Conservation (phyloP, 2,329 filamentous ascomycete species). For the Grosmannia penicillata region DNA sequence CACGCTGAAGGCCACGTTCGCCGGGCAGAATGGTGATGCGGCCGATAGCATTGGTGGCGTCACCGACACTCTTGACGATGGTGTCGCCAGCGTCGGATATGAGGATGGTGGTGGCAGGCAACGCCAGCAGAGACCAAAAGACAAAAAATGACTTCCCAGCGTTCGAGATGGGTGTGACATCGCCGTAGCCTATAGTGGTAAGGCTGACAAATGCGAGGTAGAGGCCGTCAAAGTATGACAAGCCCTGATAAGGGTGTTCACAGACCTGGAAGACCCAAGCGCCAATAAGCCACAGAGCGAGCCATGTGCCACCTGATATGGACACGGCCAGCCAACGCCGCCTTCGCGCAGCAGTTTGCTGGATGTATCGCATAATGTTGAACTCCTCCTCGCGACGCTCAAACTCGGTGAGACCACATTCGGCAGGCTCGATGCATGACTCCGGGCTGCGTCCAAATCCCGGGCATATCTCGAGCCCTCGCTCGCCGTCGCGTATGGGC, state of each 20-base stretch:
- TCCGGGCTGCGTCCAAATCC: too few relatives aligned
- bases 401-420: constrained; percentile 34
- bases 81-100: constrained; percentile 77
- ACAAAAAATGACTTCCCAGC: constrained; percentile 76
- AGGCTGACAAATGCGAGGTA: constrained; percentile 80
- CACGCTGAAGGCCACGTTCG: constrained; percentile 31
- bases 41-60: constrained; percentile 39
- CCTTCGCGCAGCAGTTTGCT: constrained; percentile 46
- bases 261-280: constrained; percentile 53
- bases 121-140: constrained; percentile 76
- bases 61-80: constrained; percentile 48
- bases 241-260: constrained; percentile 38
- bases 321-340: constrained; percentile 62
- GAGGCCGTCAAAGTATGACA: constrained; percentile 66
- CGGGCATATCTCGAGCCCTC: constrained; percentile 7
- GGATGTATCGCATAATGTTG: constrained; percentile 67
- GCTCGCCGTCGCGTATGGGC: constrained; percentile 22
- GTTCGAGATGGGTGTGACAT: constrained; percentile 62
- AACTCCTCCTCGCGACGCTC: constrained; percentile 58
- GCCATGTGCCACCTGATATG: constrained; percentile 53
- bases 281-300: constrained; percentile 66
- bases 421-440: too few relatives aligned
- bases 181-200: constrained; percentile 78
- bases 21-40: constrained; percentile 46
- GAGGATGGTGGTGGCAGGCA: constrained; percentile 79